Conservation (phyloP, 805 yeast species). For the Myxozyma melibiosi region DNA sequence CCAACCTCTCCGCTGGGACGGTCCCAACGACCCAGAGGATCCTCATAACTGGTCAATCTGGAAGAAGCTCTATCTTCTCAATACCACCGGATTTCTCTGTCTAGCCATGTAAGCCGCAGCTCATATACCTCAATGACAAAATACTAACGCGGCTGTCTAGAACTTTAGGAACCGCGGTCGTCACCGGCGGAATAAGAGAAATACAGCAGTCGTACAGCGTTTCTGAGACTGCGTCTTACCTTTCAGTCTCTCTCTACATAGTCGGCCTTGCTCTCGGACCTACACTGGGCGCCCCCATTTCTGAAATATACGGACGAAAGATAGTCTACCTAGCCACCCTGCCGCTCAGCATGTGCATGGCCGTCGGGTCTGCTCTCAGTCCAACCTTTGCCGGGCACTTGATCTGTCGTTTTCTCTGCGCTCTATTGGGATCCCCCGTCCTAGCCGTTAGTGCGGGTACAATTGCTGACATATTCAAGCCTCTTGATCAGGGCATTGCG, state of each 20-base stretch:
- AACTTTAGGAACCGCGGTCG: conserved; percentile 88
- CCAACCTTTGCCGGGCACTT: conserved; percentile 37
- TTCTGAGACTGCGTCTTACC: conserved; percentile 75
- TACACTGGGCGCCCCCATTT: conserved; percentile 58
- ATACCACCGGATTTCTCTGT: conserved; percentile 51
- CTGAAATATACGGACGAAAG: conserved; percentile 60
- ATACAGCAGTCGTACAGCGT: conserved; percentile 68
- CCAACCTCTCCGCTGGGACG: conserved; percentile 52
- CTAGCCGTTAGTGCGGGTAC: conserved; percentile 79
- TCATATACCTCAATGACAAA: too few relatives aligned
- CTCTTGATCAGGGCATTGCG: not conserved
- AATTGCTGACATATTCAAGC: conserved; percentile 4
- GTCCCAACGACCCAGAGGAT: conserved; percentile 74
- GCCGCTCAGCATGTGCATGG: conserved; percentile 52
- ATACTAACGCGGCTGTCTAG: not conserved
- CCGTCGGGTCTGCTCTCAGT: conserved; percentile 5
- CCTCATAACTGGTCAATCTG: conserved; percentile 77
- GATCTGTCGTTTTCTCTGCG: conserved; percentile 81
- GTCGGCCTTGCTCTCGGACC: conserved; percentile 75
- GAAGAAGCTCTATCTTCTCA: conserved; percentile 51
- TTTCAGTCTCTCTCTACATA: conserved; percentile 83
- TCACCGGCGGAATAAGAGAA: conserved; percentile 75
- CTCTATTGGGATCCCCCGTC: conserved; percentile 80
- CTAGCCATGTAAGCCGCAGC: conserved; percentile 49
- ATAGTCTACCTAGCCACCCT: conserved; percentile 55